Evolutionary conservation across 2,329 filamentous ascomycete genomes (phyloP), one percentile per base, ranked within the genome.

Genomic region (Diplodia intermedia): DNA sequence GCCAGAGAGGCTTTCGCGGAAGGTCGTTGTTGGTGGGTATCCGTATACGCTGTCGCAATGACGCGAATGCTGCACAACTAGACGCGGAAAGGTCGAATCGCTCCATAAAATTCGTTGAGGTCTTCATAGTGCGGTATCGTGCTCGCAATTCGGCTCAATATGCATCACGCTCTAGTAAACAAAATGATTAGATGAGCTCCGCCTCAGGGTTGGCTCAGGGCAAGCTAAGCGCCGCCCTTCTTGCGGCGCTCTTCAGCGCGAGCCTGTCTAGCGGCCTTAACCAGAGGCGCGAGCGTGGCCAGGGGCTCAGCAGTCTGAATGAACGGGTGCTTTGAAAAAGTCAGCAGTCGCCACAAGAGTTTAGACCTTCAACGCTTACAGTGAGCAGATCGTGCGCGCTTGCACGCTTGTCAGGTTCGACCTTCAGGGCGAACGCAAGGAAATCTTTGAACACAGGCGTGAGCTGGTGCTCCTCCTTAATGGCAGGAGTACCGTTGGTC

Each of bases 371-470:
- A 26, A 43, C 9, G 26, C 91, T 82, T 86, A 98, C 95, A 83
- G 92, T 89, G 73, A 99, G 84, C 69, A 99, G 82, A 83, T 98
- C 94, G 80, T 97, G 92, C 43, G 95, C 95, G 76, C 93, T 97
- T 49, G 94, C 94, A 80, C 95, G 86, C 88, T 97, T 97, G 82
- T 98, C 95, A 1, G 95, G 94, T 76, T 98, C 95, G 6, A 99
- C 95, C 84, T 96, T 97, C 66, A 99, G 85, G 6, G 95, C 94
- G 79, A 97, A 93, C 75, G 91, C 89, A 71, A 99, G 83, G 79
- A 98, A 99, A 79, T 98, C 94, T 70, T 89, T 88, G 84, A 99
- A 97, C 3, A 94, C 87, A 0, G 88, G 83, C 11, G 91, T 92
- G 62, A 98, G 80, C 57, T 90, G 89, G 68, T 94, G 88, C 79